A percentile compares a stretch with the other conserved stretches of the same genome.
These are phyloP conservation scores for Jasminum sambac DNA, from an alignment of 257 asterid species.

Conservation along the genomic window DNA sequence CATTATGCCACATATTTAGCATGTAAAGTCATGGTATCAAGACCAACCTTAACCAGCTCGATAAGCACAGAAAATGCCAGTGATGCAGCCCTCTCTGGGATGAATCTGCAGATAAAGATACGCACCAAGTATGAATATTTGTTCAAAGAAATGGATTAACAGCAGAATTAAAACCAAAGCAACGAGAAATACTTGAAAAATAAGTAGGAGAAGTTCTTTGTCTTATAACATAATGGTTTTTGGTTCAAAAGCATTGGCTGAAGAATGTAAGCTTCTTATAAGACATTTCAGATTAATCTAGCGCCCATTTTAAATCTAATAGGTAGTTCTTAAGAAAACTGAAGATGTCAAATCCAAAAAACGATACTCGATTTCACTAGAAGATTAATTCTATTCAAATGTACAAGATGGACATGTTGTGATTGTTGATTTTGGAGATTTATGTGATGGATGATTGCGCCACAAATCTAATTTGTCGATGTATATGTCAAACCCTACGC, in stretches of 20 bases:
- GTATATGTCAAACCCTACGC: too few species aligned
- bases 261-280: background rate
- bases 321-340: background rate
- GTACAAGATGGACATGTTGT: too few species aligned
- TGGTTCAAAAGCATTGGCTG: background rate
- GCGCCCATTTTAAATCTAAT: background rate
- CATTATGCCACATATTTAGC: constrained; percentile 4
- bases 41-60: constrained; percentile 71
- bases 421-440: too few species aligned
- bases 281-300: background rate
- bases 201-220: background rate
- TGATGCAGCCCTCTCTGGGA: constrained; percentile 82
- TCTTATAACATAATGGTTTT: background rate
- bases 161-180: constrained; percentile 17
- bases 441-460: too few species aligned
- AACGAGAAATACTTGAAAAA: background rate
- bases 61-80: constrained; percentile 63
- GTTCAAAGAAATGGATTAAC: constrained; percentile 6
- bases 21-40: background rate
- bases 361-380: background rate
- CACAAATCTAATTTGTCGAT: too few species aligned
- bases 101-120: constrained; percentile 50
- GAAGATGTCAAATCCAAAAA: background rate
- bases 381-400: background rate
- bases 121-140: background rate